Conservation (phyloP, 495 filamentous ascomycete species). For the Penicillium pulvis region DNA sequence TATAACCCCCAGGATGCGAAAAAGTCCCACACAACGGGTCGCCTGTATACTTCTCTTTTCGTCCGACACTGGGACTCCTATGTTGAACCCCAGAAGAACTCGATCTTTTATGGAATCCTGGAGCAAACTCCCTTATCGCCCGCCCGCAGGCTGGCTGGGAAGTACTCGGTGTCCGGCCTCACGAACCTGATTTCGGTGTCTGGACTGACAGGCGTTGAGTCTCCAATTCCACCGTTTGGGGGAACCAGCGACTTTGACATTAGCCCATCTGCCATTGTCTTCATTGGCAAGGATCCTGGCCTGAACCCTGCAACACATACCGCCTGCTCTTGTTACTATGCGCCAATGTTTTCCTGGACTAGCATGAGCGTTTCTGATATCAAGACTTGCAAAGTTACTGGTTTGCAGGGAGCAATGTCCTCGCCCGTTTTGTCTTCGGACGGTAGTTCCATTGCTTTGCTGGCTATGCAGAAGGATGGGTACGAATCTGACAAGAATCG, state of each 20-base stretch:
- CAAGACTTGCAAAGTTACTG: conserved; percentile 39
- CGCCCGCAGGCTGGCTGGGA: conserved; percentile 39
- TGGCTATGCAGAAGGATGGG: conserved; percentile 74
- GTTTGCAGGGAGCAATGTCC: conserved; percentile 70
- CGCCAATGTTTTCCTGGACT: conserved; percentile 61
- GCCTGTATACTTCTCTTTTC: conserved; percentile 57
- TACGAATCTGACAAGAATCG: conserved; percentile 91
- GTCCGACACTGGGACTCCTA: conserved; percentile 67
- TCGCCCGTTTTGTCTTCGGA: conserved; percentile 76
- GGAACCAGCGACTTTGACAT: conserved; percentile 63
- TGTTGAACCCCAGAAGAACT: conserved; percentile 62
- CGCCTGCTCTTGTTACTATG: conserved; percentile 63
- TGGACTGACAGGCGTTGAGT: conserved; percentile 48
- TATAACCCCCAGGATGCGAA: conserved; percentile 57
- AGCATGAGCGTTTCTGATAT: conserved; percentile 50
- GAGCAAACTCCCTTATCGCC: conserved; percentile 47
- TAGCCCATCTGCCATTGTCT: conserved; percentile 62
- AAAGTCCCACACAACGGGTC: conserved; percentile 53
- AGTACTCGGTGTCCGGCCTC: conserved; percentile 47
- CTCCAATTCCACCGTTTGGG: conserved; percentile 61
- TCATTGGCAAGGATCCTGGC: conserved; percentile 82
- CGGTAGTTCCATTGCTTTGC: conserved; percentile 74
- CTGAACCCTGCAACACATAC: conserved; percentile 80
- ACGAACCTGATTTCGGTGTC: conserved; percentile 51
- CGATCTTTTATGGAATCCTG: conserved; percentile 73